Evolutionary conservation across 2,329 filamentous ascomycete genomes (phyloP).

Genomic region (Orbilia quercus): DNA sequence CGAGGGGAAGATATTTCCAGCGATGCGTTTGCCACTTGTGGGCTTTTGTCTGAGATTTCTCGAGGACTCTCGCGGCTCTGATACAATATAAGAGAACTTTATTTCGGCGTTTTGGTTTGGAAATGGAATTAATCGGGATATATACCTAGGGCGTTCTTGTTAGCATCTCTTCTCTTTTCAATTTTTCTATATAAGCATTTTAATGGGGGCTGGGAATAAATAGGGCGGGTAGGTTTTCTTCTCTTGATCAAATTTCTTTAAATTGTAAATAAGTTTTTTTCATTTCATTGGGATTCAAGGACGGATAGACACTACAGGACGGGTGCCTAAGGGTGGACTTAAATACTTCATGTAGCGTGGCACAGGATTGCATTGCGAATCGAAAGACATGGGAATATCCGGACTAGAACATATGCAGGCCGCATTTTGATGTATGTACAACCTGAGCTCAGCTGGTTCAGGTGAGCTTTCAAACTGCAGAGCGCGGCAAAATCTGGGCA

Average conservation of each 20-base stretch:
- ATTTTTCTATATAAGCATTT: background rate
- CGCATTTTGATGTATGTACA: too few relatives aligned
- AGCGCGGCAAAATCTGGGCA: too few relatives aligned
- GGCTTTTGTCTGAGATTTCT: conserved; percentile 33
- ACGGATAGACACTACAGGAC: background rate
- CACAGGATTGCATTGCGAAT: too few relatives aligned
- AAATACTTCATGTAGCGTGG: too few relatives aligned
- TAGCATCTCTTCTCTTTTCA: background rate
- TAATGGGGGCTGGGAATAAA: background rate
- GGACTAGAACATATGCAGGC: too few relatives aligned
- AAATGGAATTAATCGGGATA: background rate
- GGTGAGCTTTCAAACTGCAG: too few relatives aligned
- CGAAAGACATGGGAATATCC: too few relatives aligned
- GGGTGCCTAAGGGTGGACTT: too few relatives aligned
- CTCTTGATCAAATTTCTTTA: background rate
- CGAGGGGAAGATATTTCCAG: conserved; percentile 10
- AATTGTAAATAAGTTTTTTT: background rate
- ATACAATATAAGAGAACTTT: background rate
- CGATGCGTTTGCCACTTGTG: conserved; percentile 31
- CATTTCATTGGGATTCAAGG: background rate
- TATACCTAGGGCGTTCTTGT: conserved; percentile 17
- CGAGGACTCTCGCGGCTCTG: conserved; percentile 34
- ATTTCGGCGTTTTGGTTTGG: conserved; percentile 3
- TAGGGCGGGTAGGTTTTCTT: background rate
- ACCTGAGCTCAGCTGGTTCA: too few relatives aligned